Evolutionary conservation across 352 stramenopile genomes (phyloP).

Genomic region (Phytophthora uliginosa): DNA sequence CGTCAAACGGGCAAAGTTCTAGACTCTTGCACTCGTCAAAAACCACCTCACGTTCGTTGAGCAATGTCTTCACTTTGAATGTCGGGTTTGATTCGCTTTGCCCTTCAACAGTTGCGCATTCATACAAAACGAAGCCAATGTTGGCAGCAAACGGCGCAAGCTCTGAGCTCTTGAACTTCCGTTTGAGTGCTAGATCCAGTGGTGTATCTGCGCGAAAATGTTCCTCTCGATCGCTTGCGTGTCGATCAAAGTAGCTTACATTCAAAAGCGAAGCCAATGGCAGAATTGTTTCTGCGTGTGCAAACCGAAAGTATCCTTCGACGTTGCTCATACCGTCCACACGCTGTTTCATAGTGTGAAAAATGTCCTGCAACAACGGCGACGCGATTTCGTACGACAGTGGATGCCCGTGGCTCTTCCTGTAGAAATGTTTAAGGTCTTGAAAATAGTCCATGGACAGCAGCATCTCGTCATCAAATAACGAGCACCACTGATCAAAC

Average conservation of each 20-base stretch:
- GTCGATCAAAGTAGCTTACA: constrained; percentile 74
- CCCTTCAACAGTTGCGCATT: constrained; percentile 41
- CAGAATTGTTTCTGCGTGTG: constrained; percentile 87
- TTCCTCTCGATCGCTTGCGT: constrained; percentile 59
- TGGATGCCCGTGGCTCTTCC: constrained; percentile 81
- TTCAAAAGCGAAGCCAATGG: constrained; percentile 81
- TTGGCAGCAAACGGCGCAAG: constrained; percentile 84
- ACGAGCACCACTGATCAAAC: constrained; percentile 70
- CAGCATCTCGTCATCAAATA: constrained; percentile 76
- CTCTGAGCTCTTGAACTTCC: constrained; percentile 67
- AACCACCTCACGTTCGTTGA: constrained; percentile 73
- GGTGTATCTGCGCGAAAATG: constrained; percentile 73
- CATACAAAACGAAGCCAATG: constrained; percentile 86
- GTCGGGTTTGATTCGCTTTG: neutral
- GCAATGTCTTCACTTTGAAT: constrained; percentile 65
- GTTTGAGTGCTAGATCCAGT: constrained; percentile 52
- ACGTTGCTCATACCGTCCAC: constrained; percentile 45
- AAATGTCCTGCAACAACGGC: constrained; percentile 75
- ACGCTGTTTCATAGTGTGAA: constrained; percentile 60
- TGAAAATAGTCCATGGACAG: constrained; percentile 89
- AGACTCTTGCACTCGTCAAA: constrained; percentile 61
- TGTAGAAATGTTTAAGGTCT: constrained; percentile 91
- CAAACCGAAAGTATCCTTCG: constrained; percentile 85
- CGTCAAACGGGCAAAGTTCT: constrained; percentile 61
- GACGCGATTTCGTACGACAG: constrained; percentile 81